Evolutionary conservation across 2,329 filamentous ascomycete species (phyloP).

Genomic region (Colletotrichum aenigma): DNA sequence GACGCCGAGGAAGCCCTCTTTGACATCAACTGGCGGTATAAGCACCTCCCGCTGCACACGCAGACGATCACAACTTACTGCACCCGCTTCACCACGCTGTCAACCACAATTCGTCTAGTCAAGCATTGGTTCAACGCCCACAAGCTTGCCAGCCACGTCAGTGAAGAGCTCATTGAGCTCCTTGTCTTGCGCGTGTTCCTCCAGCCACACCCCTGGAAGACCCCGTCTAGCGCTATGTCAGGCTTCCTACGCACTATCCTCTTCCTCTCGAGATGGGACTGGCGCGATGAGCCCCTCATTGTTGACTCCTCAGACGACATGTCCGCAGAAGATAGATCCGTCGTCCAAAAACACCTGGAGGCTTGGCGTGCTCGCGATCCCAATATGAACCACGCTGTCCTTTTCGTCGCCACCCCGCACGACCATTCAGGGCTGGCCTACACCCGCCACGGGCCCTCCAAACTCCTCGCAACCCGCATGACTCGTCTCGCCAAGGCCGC

Average conservation of each 20-base stretch:
- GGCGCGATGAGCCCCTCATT: conserved; percentile 81
- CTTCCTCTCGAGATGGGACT: conserved; percentile 89
- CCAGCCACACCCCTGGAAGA: conserved; percentile 78
- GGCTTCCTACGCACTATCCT: conserved; percentile 83
- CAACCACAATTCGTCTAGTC: conserved; percentile 79
- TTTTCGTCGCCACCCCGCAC: conserved; percentile 82
- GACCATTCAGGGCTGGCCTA: conserved; percentile 82
- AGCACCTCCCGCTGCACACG: conserved; percentile 77
- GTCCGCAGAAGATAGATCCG: conserved; percentile 61
- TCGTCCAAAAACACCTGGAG: conserved; percentile 74
- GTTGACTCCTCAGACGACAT: conserved; percentile 76
- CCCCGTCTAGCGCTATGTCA: conserved; percentile 76
- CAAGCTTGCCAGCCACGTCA: conserved; percentile 77
- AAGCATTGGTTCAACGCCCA: conserved; percentile 92
- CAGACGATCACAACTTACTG: conserved; percentile 82
- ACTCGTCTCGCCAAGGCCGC: conserved; percentile 81
- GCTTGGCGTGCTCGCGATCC: conserved; percentile 90
- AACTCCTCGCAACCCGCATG: conserved; percentile 84
- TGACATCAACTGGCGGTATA: conserved; percentile 72
- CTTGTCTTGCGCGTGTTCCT: conserved; percentile 80
- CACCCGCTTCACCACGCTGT: conserved; percentile 80
- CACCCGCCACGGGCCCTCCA: conserved; percentile 74
- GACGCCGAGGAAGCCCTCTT: conserved; percentile 73
- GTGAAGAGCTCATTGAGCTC: conserved; percentile 84
- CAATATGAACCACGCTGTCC: conserved; percentile 79